Conservation (phyloP, 2,329 filamentous ascomycete species). For the Trichothecium sympodiale region DNA sequence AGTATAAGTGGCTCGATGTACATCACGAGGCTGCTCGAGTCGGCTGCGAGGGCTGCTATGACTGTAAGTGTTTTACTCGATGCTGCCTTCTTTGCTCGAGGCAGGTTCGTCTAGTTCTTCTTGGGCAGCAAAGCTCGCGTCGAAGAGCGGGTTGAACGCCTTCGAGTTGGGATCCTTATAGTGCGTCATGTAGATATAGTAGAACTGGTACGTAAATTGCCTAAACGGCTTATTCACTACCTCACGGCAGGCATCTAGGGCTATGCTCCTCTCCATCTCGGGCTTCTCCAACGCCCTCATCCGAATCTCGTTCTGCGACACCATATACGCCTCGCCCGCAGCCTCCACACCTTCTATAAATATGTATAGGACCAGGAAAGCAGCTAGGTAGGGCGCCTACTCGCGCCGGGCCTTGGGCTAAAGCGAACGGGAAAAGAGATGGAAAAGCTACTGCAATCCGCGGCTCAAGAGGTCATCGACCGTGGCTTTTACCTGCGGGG, state of each 20-base stretch:
- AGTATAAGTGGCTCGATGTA: too few species aligned
- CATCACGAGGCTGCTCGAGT: too few species aligned
- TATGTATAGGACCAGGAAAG: conserved; percentile 44
- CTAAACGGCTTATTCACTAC: conserved; percentile 49
- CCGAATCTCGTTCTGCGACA: conserved; percentile 38
- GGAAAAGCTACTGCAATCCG: conserved; percentile 40
- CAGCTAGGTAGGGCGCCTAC: conserved; percentile 46
- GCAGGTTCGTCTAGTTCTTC: conserved; percentile 35
- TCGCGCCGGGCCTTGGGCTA: conserved; percentile 41
- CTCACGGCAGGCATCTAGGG: conserved; percentile 35
- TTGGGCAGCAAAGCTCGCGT: conserved; percentile 27
- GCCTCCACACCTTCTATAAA: conserved; percentile 48
- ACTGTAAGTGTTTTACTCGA: too few species aligned
- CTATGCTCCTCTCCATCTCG: conserved; percentile 28
- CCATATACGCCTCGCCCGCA: conserved; percentile 39
- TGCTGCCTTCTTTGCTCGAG: too few species aligned
- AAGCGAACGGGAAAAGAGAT: conserved; percentile 39
- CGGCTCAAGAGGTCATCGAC: conserved; percentile 42
- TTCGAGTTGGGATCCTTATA: conserved; percentile 33
- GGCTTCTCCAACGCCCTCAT: conserved; percentile 26
- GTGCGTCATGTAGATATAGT: conserved; percentile 48
- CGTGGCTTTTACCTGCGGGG: conserved; percentile 45
- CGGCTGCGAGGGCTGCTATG: too few species aligned
- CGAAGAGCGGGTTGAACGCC: conserved; percentile 45
- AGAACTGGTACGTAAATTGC: conserved; percentile 50